Evolutionary conservation across 345 rosid genomes (phyloP).

Genomic region (Rubroshorea leprosula): DNA sequence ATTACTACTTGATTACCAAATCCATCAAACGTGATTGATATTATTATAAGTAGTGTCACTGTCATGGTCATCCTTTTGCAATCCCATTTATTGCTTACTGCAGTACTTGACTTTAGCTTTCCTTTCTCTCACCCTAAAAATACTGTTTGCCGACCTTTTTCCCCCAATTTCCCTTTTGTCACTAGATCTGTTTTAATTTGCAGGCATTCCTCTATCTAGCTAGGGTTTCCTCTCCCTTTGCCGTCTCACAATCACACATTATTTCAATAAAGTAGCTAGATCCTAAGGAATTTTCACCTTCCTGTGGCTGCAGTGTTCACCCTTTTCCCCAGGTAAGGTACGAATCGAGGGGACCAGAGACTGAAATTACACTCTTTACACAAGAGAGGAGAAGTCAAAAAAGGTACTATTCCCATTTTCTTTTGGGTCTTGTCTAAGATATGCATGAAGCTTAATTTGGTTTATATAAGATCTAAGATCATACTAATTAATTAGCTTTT

Average conservation of each 20-base stretch:
- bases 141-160: constrained; percentile 19
- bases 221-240: constrained; percentile 15
- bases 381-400: constrained; percentile 7
- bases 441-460: too few species aligned
- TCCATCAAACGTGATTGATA: too few species aligned
- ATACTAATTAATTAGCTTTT: too few species aligned
- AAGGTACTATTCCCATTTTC: not conserved
- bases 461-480: too few species aligned
- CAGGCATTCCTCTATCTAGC: constrained; percentile 14
- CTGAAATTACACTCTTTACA: constrained; percentile 16
- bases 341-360: constrained; percentile 3
- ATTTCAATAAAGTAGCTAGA: not conserved
- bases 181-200: constrained; percentile 4
- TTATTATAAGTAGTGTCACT: constrained; percentile 11
- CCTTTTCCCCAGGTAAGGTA: not conserved
- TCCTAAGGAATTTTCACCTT: constrained; percentile 6
- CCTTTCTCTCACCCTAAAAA: constrained; percentile 1
- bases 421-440: too few species aligned
- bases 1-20: too few species aligned
- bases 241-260: too few species aligned
- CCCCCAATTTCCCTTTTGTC: constrained; percentile 9
- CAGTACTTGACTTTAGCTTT: constrained; percentile 3
- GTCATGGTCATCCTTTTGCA: constrained; percentile 12
- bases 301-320: constrained; percentile 14
- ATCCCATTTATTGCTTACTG: constrained; percentile 5